A percentile compares a stretch with the other conserved stretches of the same genome.
phyloP scores from a whole-genome alignment of 805 yeast species.

The Kazachstania psychrophila region DNA sequence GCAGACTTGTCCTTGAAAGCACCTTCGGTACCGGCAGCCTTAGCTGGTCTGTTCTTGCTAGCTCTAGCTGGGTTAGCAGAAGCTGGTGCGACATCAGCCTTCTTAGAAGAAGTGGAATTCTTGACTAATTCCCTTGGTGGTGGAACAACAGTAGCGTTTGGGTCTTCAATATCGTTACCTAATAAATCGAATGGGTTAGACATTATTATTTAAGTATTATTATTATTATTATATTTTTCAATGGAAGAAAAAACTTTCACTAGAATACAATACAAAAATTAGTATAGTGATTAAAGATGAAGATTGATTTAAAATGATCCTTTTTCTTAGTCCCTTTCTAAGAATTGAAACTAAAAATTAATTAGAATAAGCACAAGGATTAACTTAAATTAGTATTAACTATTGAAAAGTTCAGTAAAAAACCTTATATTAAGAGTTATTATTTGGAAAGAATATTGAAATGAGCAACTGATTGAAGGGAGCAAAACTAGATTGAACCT shows the following conservation, averaged over 20 bases:
- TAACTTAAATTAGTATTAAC: too few relatives aligned
- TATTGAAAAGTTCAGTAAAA: too few relatives aligned
- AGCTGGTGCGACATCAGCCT: conserved; percentile 74
- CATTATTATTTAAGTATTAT: conserved; percentile 8
- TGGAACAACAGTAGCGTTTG: conserved; percentile 43
- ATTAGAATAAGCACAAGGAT: too few relatives aligned
- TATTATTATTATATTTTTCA: neutral
- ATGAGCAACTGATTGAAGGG: too few relatives aligned
- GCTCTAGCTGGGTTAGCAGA: conserved; percentile 75
- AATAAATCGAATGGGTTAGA: conserved; percentile 68
- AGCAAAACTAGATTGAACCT: too few relatives aligned
- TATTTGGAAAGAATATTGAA: too few relatives aligned
- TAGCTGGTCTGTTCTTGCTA: conserved; percentile 58
- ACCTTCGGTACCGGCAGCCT: conserved; percentile 79
- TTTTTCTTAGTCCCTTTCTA: too few relatives aligned
- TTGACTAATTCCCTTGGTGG: conserved; percentile 70
- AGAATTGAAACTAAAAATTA: too few relatives aligned
- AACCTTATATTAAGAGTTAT: too few relatives aligned
- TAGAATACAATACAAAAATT: neutral
- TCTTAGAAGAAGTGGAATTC: conserved; percentile 77
- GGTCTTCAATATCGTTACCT: conserved; percentile 85
- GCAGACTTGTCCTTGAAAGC: conserved; percentile 65
- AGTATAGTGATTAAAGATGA: too few relatives aligned
- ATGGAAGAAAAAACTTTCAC: neutral
- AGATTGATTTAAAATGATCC: too few relatives aligned